These are phyloP conservation scores for Eimeria brunetti DNA, from an alignment of 169 alveolate genomes.

Conservation along the genomic window DNA sequence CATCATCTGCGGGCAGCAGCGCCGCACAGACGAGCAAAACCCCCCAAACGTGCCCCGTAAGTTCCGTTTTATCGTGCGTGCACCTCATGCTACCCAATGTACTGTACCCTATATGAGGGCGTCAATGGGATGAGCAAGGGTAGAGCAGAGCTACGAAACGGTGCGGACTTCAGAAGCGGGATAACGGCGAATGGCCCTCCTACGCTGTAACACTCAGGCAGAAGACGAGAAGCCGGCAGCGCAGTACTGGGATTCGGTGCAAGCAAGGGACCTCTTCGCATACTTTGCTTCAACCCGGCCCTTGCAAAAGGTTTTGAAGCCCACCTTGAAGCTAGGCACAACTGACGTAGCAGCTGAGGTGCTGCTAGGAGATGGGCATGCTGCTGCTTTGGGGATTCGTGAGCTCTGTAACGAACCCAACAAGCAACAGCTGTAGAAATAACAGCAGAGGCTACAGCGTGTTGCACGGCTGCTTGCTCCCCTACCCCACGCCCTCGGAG, in stretches of 20 bases:
- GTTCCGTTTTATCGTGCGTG: not conserved
- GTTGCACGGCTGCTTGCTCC: constrained; percentile 15
- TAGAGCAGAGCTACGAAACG: not conserved
- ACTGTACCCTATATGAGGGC: not conserved
- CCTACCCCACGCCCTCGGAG: constrained; percentile 22
- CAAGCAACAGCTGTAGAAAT: not conserved
- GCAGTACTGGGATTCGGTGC: constrained; percentile 54
- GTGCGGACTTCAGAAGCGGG: not conserved
- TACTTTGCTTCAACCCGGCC: constrained; percentile 25
- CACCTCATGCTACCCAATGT: not conserved
- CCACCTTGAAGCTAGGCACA: constrained; percentile 26
- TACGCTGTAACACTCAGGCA: not conserved
- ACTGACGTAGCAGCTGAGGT: constrained; percentile 46
- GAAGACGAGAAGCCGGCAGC: constrained; percentile 22
- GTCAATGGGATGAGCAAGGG: not conserved
- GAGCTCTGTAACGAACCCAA: not conserved
- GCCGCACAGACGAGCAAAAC: not conserved
- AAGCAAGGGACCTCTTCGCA: constrained; percentile 51
- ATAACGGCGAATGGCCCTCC: not conserved
- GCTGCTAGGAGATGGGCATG: constrained; percentile 39
- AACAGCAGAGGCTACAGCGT: not conserved
- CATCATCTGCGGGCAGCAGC: not conserved
- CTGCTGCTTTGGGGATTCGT: constrained; percentile 10
- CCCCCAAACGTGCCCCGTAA: not conserved
- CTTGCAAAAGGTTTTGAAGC: constrained; percentile 31